phyloP scores from a whole-genome alignment of 352 stramenopile species.

The Phytopythium vexans region DNA sequence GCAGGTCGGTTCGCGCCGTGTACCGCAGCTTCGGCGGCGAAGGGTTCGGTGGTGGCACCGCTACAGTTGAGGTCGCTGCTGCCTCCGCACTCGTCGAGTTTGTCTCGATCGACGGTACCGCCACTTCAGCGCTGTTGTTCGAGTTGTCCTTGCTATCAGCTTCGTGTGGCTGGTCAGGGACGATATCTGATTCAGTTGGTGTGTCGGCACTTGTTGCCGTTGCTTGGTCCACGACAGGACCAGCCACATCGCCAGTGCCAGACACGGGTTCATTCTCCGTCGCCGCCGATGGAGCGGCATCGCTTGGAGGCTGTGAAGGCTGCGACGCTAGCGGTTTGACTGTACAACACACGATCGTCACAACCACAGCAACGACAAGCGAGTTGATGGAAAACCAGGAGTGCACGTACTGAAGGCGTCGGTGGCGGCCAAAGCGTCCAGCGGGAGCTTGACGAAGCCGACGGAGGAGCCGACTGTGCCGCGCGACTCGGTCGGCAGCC shows the following conservation, averaged over 20 bases:
- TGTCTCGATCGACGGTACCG: not conserved
- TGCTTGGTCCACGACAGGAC: too few relatives aligned
- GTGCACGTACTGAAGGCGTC: slow-evolving; percentile 65
- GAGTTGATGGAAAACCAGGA: not conserved
- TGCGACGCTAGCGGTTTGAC: not conserved
- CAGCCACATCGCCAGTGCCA: too few relatives aligned
- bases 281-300: not conserved
- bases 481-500: slow-evolving; percentile 78
- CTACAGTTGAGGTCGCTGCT: not conserved
- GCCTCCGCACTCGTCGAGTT: slow-evolving; percentile 1
- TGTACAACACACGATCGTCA: not conserved
- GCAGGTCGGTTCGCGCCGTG: slow-evolving; percentile 48
- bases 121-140: too few relatives aligned
- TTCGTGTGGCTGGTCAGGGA: too few relatives aligned
- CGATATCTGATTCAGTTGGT: too few relatives aligned
- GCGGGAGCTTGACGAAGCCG: slow-evolving; percentile 75
- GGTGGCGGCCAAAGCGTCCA: slow-evolving; percentile 66
- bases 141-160: too few relatives aligned
- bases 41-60: not conserved
- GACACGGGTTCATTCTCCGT: too few relatives aligned
- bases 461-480: slow-evolving; percentile 61
- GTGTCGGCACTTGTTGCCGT: too few relatives aligned
- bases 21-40: slow-evolving; percentile 32
- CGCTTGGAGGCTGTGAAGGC: not conserved
- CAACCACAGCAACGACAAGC: not conserved